Percentiles rank a stretch among this genome's conserved stretches.
Evolutionary conservation across 345 rosid species (phyloP).

Genomic region (Pugionium cornutum): DNA sequence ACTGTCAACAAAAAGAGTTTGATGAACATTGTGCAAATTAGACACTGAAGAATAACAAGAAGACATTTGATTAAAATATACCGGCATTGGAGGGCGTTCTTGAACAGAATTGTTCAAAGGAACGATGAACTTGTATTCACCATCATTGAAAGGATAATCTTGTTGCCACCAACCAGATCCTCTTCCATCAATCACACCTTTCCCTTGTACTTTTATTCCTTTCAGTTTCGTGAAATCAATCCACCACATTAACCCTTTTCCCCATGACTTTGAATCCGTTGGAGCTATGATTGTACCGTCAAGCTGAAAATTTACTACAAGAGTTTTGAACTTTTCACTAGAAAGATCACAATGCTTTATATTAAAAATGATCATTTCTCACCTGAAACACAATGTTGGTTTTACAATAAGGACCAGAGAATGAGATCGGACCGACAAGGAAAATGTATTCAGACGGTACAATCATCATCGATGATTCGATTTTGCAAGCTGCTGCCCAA

Average conservation of each 20-base stretch:
- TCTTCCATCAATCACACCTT: constrained; percentile 87
- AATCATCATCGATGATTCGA: constrained; percentile 60
- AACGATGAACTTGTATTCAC: constrained; percentile 54
- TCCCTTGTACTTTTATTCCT: constrained; percentile 79
- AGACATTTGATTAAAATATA: constrained; percentile 40
- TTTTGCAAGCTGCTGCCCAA: constrained; percentile 91
- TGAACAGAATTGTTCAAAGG: constrained; percentile 61
- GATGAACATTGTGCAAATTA: constrained; percentile 3
- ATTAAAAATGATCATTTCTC: not conserved
- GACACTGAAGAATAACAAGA: constrained; percentile 1
- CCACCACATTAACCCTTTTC: constrained; percentile 78
- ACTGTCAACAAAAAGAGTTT: constrained; percentile 48
- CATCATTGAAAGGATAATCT: constrained; percentile 55
- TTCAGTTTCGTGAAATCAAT: constrained; percentile 81
- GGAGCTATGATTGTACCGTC: constrained; percentile 93
- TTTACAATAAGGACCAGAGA: constrained; percentile 94
- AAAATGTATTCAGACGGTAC: constrained; percentile 58
- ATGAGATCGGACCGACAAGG: constrained; percentile 86
- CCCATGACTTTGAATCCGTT: constrained; percentile 62
- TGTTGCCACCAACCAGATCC: constrained; percentile 98
- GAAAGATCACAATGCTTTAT: not conserved
- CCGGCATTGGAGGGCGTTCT: constrained; percentile 62
- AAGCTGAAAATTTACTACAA: constrained; percentile 49
- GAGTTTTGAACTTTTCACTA: not conserved
- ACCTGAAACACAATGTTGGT: constrained; percentile 85